A percentile compares a stretch with the other conserved stretches of the same genome.
phyloP scores from a whole-genome alignment of 208 protist species.

The Crithidia bombi region DNA sequence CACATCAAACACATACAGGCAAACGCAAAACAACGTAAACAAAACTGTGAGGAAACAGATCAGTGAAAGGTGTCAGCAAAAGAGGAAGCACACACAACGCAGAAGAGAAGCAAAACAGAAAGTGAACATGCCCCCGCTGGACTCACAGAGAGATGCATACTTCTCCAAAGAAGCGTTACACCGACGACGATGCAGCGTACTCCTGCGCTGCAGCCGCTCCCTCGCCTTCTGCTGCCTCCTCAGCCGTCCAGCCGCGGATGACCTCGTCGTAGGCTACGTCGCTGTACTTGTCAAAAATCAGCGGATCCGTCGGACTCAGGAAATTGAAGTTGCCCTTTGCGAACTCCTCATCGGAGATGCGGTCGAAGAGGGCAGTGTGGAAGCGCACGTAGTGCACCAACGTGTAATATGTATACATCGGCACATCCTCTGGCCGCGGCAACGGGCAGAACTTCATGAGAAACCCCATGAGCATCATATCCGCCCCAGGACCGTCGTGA shows the following conservation, averaged over 20 bases:
- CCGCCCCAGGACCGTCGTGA: slow-evolving; percentile 78
- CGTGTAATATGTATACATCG: slow-evolving; percentile 91
- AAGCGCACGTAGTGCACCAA: slow-evolving; percentile 93
- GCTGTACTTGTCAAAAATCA: slow-evolving; percentile 83
- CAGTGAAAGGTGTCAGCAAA: background rate
- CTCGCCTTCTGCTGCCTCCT: slow-evolving; percentile 25
- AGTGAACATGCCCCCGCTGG: too few species aligned
- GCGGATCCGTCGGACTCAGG: slow-evolving; percentile 74
- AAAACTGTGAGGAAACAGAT: background rate
- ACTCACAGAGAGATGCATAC: background rate
- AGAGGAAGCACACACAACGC: background rate
- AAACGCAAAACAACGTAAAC: background rate
- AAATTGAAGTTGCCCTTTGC: slow-evolving; percentile 92
- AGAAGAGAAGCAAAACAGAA: background rate
- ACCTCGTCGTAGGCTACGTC: slow-evolving; percentile 74
- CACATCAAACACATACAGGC: background rate
- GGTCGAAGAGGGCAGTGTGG: slow-evolving; percentile 89
- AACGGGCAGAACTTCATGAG: slow-evolving; percentile 90
- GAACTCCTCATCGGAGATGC: slow-evolving; percentile 82
- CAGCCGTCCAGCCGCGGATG: slow-evolving; percentile 68
- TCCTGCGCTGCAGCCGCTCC: background rate
- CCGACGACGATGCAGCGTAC: background rate
- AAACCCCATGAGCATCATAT: slow-evolving; percentile 90
- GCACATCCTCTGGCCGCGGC: slow-evolving; percentile 87
- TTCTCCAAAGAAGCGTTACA: background rate